These are phyloP conservation scores for Vicia villosa DNA, from an alignment of 306 rosid genomes.

Conservation along the genomic window DNA sequence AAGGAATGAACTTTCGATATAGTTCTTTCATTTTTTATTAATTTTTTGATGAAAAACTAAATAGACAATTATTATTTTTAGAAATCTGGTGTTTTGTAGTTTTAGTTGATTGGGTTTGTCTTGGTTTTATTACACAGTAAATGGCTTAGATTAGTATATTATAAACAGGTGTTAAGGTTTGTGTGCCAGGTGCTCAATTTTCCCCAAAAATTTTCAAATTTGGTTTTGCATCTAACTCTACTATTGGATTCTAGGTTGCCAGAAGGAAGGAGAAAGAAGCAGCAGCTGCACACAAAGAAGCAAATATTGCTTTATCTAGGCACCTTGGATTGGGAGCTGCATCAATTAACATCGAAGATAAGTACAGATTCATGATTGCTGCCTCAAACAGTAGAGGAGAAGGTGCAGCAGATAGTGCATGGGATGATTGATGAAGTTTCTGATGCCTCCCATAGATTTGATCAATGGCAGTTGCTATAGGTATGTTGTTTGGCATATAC, in stretches of 20 bases:
- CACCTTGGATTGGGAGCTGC: constrained; percentile 51
- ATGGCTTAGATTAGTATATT: constrained; percentile 11
- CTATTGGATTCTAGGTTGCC: constrained; percentile 58
- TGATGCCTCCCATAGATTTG: constrained; percentile 30
- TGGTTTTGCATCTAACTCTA: constrained; percentile 1
- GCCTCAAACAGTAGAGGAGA: constrained; percentile 51
- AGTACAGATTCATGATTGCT: constrained; percentile 76
- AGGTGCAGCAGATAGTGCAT: constrained; percentile 88
- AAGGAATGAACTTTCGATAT: neutral
- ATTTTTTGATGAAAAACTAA: neutral
- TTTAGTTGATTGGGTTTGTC: constrained; percentile 8
- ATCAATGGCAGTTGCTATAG: constrained; percentile 40
- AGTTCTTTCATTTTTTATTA: neutral
- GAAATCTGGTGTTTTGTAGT: neutral
- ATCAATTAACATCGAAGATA: constrained; percentile 72
- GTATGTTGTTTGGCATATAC: constrained; percentile 42
- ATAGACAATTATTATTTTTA: neutral
- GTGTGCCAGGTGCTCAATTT: neutral
- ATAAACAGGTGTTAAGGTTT: neutral
- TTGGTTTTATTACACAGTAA: neutral
- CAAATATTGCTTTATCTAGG: constrained; percentile 59
- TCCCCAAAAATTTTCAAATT: neutral
- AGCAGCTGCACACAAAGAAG: constrained; percentile 79
- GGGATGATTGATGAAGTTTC: constrained; percentile 64
- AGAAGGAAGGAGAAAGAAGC: constrained; percentile 92